phyloP scores from a whole-genome alignment of 768 basidiomycete species.

The Boletus rubropictus region DNA sequence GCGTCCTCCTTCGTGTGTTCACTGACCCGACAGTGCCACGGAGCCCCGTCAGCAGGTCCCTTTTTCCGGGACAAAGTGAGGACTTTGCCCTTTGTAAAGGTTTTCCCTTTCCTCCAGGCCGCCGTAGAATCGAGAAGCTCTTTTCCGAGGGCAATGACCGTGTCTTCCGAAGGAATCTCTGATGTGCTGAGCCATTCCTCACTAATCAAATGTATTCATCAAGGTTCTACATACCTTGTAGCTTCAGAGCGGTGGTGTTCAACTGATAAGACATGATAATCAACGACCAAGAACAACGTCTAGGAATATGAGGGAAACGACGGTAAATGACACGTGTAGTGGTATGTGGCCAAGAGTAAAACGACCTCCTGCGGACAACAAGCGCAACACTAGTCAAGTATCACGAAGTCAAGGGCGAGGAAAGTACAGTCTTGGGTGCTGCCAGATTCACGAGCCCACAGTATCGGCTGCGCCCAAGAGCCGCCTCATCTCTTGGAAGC shows the following conservation, averaged over 20 bases:
- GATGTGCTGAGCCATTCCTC: neutral
- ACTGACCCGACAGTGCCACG: constrained; percentile 67
- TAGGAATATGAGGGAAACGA: neutral
- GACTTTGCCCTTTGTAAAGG: constrained; percentile 48
- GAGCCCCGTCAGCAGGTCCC: constrained; percentile 47
- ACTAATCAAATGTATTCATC: neutral
- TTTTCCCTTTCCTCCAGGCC: constrained; percentile 66
- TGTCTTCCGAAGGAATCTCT: constrained; percentile 62
- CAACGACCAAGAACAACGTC: neutral
- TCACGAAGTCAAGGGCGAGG: constrained; percentile 9
- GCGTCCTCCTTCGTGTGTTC: constrained; percentile 60
- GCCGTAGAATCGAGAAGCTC: constrained; percentile 51
- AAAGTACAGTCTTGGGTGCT: constrained; percentile 17
- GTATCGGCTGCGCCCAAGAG: constrained; percentile 75
- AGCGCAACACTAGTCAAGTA: neutral
- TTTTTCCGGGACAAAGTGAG: constrained; percentile 52
- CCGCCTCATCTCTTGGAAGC: constrained; percentile 75
- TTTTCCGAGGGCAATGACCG: constrained; percentile 46
- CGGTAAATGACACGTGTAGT: constrained; percentile 13
- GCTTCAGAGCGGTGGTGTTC: constrained; percentile 36
- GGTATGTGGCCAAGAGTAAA: neutral
- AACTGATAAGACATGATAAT: constrained; percentile 33
- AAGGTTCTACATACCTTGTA: constrained; percentile 29
- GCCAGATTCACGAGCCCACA: constrained; percentile 74
- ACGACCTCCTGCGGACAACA: neutral